phyloP scores from a whole-genome alignment of 2,329 filamentous ascomycete genomes.

The Aspergillus transmontanensis region DNA sequence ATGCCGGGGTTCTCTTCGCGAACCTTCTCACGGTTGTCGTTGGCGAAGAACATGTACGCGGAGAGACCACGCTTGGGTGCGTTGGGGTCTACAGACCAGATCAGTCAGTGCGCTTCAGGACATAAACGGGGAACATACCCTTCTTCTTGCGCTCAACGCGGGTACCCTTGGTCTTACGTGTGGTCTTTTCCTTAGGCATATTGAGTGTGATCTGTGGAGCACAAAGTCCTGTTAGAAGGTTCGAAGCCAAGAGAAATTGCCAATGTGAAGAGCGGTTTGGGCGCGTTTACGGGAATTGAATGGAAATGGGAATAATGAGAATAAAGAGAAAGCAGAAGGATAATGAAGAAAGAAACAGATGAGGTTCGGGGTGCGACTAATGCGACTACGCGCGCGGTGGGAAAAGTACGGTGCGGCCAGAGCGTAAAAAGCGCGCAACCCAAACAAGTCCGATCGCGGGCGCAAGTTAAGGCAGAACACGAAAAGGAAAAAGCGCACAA shows the following conservation, averaged over 20 bases:
- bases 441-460: constrained; percentile 24
- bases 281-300: background rate
- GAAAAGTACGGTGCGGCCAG: constrained; percentile 12
- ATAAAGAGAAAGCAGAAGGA: constrained; percentile 14
- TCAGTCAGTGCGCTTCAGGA: constrained; percentile 19
- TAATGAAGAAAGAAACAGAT: constrained; percentile 17
- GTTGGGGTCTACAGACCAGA: constrained; percentile 74
- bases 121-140: constrained; percentile 51
- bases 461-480: constrained; percentile 24
- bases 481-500: constrained; percentile 22
- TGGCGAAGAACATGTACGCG: constrained; percentile 99
- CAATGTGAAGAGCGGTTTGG: background rate
- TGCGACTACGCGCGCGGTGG: constrained; percentile 17
- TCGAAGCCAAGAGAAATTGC: background rate
- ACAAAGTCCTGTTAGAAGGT: constrained; percentile 15
- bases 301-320: background rate
- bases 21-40: constrained; percentile 97
- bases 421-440: constrained; percentile 22
- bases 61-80: constrained; percentile 99
- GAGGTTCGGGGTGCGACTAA: background rate
- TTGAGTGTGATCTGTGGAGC: constrained; percentile 35
- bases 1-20: constrained; percentile 98
- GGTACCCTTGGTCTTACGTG: constrained; percentile 61
- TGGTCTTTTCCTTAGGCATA: constrained; percentile 71
- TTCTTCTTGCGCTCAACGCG: constrained; percentile 71